Evolutionary conservation across 495 filamentous ascomycete genomes (phyloP).

Genomic region (Hyaloscypha hepaticicola): DNA sequence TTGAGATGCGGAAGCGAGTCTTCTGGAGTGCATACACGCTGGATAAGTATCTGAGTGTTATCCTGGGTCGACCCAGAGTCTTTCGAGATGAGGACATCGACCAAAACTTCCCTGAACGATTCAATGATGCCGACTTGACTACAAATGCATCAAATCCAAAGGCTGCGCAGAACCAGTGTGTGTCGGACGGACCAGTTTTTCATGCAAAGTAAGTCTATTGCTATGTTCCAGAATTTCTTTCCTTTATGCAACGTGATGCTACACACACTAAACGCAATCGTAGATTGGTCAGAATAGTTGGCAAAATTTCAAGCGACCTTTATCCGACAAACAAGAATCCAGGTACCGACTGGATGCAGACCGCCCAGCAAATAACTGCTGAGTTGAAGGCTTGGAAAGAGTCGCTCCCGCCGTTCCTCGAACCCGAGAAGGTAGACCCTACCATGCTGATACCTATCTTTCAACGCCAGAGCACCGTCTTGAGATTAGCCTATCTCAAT

Average conservation of each 20-base stretch:
- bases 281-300: slow-evolving; percentile 42
- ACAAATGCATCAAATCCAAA: slow-evolving; percentile 44
- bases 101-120: slow-evolving; percentile 49
- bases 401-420: not conserved
- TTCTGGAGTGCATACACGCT: slow-evolving; percentile 58
- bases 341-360: not conserved
- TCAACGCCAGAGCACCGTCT: slow-evolving; percentile 53
- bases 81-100: slow-evolving; percentile 54
- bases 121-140: slow-evolving; percentile 51
- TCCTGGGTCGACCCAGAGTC: slow-evolving; percentile 53
- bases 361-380: not conserved
- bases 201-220: slow-evolving; percentile 8
- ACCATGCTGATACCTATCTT: slow-evolving; percentile 48
- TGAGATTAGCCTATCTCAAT: slow-evolving; percentile 52
- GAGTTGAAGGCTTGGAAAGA: not conserved
- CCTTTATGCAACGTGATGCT: not conserved
- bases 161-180: slow-evolving; percentile 4
- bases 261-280: slow-evolving; percentile 1
- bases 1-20: slow-evolving; percentile 43
- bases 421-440: not conserved
- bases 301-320: slow-evolving; percentile 47
- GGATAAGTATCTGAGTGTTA: slow-evolving; percentile 56
- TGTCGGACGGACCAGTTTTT: slow-evolving; percentile 1
- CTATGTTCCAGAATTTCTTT: slow-evolving; percentile 11
- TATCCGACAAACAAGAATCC: slow-evolving; percentile 41